Evolutionary conservation across 2,329 filamentous ascomycete genomes (phyloP), one percentile per base, ranked within the genome.

Genomic region (Didymella sp.): DNA sequence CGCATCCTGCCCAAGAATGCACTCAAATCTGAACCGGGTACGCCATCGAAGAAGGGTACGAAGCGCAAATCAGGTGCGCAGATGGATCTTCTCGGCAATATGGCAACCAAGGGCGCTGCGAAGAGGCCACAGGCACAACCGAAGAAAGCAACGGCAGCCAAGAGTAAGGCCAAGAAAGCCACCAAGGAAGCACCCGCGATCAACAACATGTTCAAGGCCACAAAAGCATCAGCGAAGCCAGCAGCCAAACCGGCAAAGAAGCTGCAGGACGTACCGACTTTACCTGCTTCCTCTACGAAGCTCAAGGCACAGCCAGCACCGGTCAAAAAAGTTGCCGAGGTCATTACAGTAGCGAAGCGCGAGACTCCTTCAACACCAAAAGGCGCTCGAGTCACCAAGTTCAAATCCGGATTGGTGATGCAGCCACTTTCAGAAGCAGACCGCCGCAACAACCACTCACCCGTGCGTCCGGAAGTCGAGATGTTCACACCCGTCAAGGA

Each of bases 21-120:
- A 31, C 31, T 66, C 51, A 68, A 69, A 17, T 46, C 62, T 37
- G 71, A 72, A 27, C 68, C 69, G 17, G 55, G 59, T 1, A 74
- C 69, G n/a, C 71, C 72, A 9, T 69, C 72, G 12, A 73, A 72
- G 62, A 72, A 64, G 50, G 70, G 68, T 3, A 70, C 61, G 21
- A 76, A 75, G 52, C 66, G 70, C 28, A 75, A 75, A 45, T 63
- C 67, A 8, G 58, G 67, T 21, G 60, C 58, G 11, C 65, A 71
- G 38, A 52, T 64, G 52, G 57, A 66, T 37, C 57, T 67, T 1
- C 63, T 64, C 21, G 62, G 66, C 47, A 70, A 67, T 40, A 48
- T 64, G 13, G 57, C 63, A n/a, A 49, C 66, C 11, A 71, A 72
- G 51, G 51, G 60, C 35, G 46, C 63, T 12, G 55, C 61, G 7